phyloP scores from a whole-genome alignment of 2,329 filamentous ascomycete genomes.

The Aspergillus fijiensis region DNA sequence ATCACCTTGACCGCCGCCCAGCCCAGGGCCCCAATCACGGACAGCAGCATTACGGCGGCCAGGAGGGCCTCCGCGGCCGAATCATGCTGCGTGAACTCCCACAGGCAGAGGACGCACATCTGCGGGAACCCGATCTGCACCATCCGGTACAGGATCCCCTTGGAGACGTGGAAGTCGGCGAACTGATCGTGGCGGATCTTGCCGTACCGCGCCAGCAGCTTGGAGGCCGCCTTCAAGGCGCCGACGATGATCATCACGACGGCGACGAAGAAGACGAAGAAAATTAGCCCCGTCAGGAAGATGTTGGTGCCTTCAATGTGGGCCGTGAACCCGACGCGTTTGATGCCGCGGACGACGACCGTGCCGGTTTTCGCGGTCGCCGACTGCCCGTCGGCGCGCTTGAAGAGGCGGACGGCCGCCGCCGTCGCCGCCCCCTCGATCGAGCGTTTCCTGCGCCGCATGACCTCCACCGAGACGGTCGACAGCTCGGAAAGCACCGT shows the following conservation, averaged over 20 bases:
- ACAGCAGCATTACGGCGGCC: conserved; percentile 82
- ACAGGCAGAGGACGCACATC: conserved; percentile 84
- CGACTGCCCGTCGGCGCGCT: conserved; percentile 39
- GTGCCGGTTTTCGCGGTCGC: conserved; percentile 41
- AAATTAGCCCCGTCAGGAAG: conserved; percentile 85
- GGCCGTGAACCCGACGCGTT: conserved; percentile 82
- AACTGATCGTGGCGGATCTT: conserved; percentile 87
- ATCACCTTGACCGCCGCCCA: conserved; percentile 91
- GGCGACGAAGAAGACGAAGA: conserved; percentile 81
- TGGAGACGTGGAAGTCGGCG: conserved; percentile 88
- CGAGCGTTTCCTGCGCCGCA: conserved; percentile 57
- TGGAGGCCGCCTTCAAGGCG: conserved; percentile 77
- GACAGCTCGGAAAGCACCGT: conserved; percentile 71
- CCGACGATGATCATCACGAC: conserved; percentile 70
- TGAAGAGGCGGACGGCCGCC: conserved; percentile 11
- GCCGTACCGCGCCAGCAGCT: conserved; percentile 68
- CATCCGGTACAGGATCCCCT: conserved; percentile 88
- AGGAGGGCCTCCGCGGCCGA: conserved; percentile 82
- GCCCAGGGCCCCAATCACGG: conserved; percentile 70
- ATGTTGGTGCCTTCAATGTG: conserved; percentile 86
- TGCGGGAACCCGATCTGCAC: conserved; percentile 87
- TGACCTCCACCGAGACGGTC: conserved; percentile 75
- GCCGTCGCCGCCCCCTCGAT: conserved; percentile 29
- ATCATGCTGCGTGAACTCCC: conserved; percentile 85
- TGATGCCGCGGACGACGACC: conserved; percentile 72